These are phyloP conservation scores for Aspergillus persii DNA, from an alignment of 2,329 filamentous ascomycete species.

Conservation along the genomic window DNA sequence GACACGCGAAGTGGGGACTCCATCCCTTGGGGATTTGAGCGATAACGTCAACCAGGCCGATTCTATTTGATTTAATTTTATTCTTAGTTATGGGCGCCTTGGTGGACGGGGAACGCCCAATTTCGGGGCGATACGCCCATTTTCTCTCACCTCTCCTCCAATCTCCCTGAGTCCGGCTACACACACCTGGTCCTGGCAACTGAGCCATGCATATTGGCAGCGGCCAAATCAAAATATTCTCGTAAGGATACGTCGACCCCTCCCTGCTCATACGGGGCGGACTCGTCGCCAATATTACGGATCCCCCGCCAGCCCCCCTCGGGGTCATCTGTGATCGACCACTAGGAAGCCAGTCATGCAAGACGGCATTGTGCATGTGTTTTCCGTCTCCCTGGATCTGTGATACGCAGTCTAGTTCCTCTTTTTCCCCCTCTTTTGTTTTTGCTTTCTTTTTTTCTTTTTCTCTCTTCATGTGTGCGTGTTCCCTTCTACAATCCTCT, in stretches of 20 bases:
- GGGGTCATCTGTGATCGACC: slow-evolving; percentile 20
- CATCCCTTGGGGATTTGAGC: background rate
- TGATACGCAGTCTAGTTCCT: background rate
- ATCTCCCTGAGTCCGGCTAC: too few species aligned
- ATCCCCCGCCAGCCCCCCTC: slow-evolving; percentile 2
- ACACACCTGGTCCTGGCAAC: background rate
- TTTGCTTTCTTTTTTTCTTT: too few species aligned
- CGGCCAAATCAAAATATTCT: background rate
- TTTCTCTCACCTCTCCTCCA: background rate
- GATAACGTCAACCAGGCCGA: slow-evolving; percentile 4
- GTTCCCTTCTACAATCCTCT: too few species aligned
- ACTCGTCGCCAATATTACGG: background rate
- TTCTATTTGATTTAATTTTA: background rate
- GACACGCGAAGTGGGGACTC: slow-evolving; percentile 8
- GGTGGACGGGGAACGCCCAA: too few species aligned
- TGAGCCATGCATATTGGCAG: background rate
- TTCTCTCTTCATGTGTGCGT: too few species aligned
- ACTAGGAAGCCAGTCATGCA: slow-evolving; percentile 17
- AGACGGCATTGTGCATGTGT: slow-evolving; percentile 23
- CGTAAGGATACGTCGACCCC: background rate
- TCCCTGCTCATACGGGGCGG: background rate
- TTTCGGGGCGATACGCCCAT: background rate
- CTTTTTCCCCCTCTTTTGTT: background rate
- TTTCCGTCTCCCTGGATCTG: slow-evolving; percentile 16
- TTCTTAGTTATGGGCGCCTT: too few species aligned